phyloP scores from a whole-genome alignment of 108 stramenopile genomes.

The Nitzschia putrida region DNA sequence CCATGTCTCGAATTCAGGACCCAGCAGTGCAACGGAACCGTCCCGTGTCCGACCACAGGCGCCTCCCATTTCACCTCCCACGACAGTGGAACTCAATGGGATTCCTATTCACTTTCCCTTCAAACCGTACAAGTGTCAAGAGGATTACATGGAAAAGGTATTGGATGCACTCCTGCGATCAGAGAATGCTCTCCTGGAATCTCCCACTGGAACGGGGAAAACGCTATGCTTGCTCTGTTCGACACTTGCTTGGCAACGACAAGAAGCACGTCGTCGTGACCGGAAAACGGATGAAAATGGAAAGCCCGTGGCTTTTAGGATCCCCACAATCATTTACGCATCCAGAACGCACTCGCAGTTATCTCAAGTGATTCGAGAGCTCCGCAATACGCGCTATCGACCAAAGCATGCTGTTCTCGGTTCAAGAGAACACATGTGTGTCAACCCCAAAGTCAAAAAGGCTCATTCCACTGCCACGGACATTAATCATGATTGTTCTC shows the following conservation, averaged over 20 bases:
- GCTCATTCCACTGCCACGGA: constrained; percentile 45
- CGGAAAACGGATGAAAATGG: neutral
- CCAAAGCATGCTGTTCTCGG: constrained; percentile 92
- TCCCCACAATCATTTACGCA: constrained; percentile 93
- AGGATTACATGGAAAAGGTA: constrained; percentile 90
- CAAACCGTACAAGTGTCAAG: constrained; percentile 91
- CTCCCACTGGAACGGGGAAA: constrained; percentile 88
- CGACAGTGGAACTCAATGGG: constrained; percentile 67
- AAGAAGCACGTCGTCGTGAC: constrained; percentile 41
- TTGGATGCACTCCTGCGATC: constrained; percentile 74
- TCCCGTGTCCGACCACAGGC: neutral
- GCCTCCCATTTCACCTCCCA: constrained; percentile 48
- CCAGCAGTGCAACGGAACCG: too few species aligned
- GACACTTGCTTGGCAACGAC: constrained; percentile 84
- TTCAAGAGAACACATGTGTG: constrained; percentile 96
- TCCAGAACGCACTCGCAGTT: constrained; percentile 97
- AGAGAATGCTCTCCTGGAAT: constrained; percentile 85
- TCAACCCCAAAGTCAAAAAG: constrained; percentile 89
- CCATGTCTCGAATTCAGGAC: too few species aligned
- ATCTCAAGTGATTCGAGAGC: constrained; percentile 93
- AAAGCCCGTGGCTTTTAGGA: constrained; percentile 8
- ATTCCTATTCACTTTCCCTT: constrained; percentile 93
- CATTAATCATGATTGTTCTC: constrained; percentile 85
- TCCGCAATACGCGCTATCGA: constrained; percentile 90
- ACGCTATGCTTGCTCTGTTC: constrained; percentile 85